Base-by-base conservation (phyloP, 768 basidiomycete species). In the Pulveroboletus sp. region DNA sequence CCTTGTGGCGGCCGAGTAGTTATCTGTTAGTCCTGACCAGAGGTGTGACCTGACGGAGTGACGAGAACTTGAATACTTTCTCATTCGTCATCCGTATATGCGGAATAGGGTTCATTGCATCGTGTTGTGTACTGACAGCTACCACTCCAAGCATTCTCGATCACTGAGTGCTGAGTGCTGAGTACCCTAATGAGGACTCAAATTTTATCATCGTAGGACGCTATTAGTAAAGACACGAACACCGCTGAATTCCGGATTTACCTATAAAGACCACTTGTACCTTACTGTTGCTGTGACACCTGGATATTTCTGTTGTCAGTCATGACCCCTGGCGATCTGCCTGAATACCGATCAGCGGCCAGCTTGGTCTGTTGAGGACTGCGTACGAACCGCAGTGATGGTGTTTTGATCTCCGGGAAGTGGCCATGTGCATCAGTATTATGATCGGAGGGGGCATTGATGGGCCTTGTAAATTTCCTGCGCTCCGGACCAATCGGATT, bases 1-100 rank as follows among this genome's bases (percentile, higher is more conserved):
- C 56, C 22, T 59, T 43, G 56, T 59, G 51, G 56, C 51, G 43
- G 37, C 23, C 23, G 50, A 23, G 27, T 42, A 24, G 38, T 50
- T 23, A 30, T 20, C 8, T 19, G 14, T 23, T n/a, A 5, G 12
- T 34, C 6, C 26, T 16, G n/a, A 10, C 19, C 14, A 27, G 44
- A 26, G 23, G 9, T 8, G 10, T 4, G 6, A 32, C 14, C 1
- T 20, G 23, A 27, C 3, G n/a, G n/a, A n/a, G n/a, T n/a, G n/a
- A n/a, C n/a, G n/a, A n/a, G n/a, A n/a, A n/a, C n/a, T n/a, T n/a
- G n/a, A n/a, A n/a, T n/a, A n/a, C n/a, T n/a, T n/a, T n/a, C n/a
- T n/a, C n/a, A n/a, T n/a, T n/a, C n/a, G n/a, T n/a, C n/a, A n/a
- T n/a, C n/a, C n/a, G n/a, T n/a, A n/a, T n/a, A n/a, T n/a, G n/a